These are phyloP conservation scores for Atkinsonella texensis DNA, from an alignment of 2,329 filamentous ascomycete species.

Conservation along the genomic window DNA sequence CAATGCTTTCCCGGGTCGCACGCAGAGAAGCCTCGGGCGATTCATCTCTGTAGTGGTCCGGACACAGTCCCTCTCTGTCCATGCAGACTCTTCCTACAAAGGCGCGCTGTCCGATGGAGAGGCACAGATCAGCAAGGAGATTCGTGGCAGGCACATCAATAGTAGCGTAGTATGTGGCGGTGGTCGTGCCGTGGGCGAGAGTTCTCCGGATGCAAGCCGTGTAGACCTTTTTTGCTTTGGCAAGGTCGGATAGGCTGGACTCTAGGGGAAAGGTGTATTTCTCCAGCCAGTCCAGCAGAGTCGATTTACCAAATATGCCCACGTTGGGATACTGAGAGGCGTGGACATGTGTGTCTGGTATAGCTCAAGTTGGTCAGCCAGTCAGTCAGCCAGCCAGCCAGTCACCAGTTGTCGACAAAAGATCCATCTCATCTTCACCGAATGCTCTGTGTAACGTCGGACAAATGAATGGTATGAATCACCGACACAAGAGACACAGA, in stretches of 20 bases:
- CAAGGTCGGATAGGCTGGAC: conserved; percentile 52
- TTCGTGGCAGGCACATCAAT: conserved; percentile 83
- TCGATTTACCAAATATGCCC: conserved; percentile 87
- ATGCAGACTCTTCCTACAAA: conserved; percentile 94
- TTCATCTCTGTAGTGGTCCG: conserved; percentile 69
- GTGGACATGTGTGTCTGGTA: conserved; percentile 85
- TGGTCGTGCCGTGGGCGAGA: conserved; percentile 82
- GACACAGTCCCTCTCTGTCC: conserved; percentile 57
- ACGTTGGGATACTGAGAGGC: conserved; percentile 90
- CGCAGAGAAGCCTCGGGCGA: conserved; percentile 43
- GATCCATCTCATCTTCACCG: no score
- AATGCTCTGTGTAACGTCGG: not conserved
- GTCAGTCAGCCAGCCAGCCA: not conserved
- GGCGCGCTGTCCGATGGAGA: conserved; percentile 70
- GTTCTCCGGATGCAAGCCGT: conserved; percentile 66
- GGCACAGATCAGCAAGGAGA: conserved; percentile 72
- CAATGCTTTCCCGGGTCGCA: conserved; percentile 47
- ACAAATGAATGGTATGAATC: not conserved
- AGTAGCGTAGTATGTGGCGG: conserved; percentile 89
- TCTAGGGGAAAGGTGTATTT: conserved; percentile 95
- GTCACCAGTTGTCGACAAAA: no score
- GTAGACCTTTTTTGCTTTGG: conserved; percentile 61
- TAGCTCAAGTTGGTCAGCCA: not conserved
- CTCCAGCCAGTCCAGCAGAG: conserved; percentile 84
- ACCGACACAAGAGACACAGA: not conserved